These are phyloP conservation scores for Boletellus sp. DNA, from an alignment of 768 basidiomycete species.

Conservation along the genomic window DNA sequence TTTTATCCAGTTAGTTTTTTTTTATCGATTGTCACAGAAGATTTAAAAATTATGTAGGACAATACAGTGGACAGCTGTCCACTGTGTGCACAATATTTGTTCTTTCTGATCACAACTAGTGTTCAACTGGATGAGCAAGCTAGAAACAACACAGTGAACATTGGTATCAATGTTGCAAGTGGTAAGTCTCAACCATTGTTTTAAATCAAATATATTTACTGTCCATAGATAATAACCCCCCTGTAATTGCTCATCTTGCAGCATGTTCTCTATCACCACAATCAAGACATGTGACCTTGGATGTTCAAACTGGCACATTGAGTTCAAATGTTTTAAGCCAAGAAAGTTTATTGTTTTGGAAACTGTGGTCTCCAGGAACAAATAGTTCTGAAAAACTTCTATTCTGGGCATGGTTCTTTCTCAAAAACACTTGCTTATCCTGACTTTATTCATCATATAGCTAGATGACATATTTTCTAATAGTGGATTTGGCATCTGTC, in stretches of 20 bases:
- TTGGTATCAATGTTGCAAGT: background rate
- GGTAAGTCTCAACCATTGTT: background rate
- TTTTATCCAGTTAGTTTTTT: background rate
- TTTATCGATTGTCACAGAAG: background rate
- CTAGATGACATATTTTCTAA: fast-evolving
- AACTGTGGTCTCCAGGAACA: slow-evolving; percentile 2
- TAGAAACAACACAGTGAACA: background rate
- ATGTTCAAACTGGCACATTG: slow-evolving; percentile 1
- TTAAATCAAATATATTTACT: background rate
- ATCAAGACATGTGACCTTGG: background rate
- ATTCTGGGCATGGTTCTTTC: too few species aligned
- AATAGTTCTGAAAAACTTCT: background rate
- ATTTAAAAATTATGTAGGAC: too few species aligned
- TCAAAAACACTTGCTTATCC: background rate
- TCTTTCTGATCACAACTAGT: slow-evolving; percentile 11
- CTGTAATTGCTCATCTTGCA: slow-evolving; percentile 4
- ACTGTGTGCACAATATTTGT: background rate
- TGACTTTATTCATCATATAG: background rate
- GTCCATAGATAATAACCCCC: background rate
- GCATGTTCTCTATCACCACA: slow-evolving; percentile 5
- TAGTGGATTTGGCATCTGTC: background rate
- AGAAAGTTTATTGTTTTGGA: background rate
- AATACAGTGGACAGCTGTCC: background rate
- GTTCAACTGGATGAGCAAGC: slow-evolving; percentile 2
- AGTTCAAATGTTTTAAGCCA: background rate